Conservation (phyloP, 2,329 filamentous ascomycete genomes). For the Ophiocordyceps robertsii region DNA sequence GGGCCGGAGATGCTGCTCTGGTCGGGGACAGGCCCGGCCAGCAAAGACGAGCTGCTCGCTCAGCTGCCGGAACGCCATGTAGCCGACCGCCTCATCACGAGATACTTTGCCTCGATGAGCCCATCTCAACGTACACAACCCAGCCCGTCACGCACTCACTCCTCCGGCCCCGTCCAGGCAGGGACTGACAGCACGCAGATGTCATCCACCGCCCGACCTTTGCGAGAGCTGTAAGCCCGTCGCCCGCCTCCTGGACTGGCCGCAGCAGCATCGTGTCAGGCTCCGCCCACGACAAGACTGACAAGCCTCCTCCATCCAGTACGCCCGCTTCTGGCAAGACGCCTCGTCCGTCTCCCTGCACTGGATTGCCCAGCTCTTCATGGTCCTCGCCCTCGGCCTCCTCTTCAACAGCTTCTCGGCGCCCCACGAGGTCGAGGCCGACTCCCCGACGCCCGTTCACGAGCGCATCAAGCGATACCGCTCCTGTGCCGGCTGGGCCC, state of each 20-base stretch:
- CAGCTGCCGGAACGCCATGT: constrained; percentile 31
- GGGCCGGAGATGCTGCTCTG: constrained; percentile 29
- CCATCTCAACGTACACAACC: constrained; percentile 37
- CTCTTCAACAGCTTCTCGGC: constrained; percentile 30
- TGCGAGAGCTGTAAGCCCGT: constrained; percentile 23
- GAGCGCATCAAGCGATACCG: constrained; percentile 35
- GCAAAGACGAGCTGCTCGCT: constrained; percentile 31
- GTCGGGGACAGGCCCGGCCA: constrained; percentile 22
- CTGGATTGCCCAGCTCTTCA: constrained; percentile 39
- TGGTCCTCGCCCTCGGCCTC: constrained; percentile 28
- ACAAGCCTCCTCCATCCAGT: constrained; percentile 24
- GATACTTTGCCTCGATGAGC: constrained; percentile 39
- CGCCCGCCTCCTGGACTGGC: too few relatives aligned
- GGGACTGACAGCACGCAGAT: constrained; percentile 20
- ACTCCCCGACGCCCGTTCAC: constrained; percentile 23
- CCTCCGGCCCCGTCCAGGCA: too few relatives aligned
- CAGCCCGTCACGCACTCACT: too few relatives aligned
- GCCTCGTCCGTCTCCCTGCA: constrained; percentile 23
- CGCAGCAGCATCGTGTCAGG: too few relatives aligned
- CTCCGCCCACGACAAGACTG: background rate
- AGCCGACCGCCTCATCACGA: constrained; percentile 35
- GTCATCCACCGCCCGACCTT: constrained; percentile 41
- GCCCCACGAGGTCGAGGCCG: constrained; percentile 27
- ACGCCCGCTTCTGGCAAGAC: constrained; percentile 34
- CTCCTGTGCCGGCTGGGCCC: constrained; percentile 34